Conservation (phyloP, 176 grass and related monocot species). For the Dendrocalamus sinicus region DNA sequence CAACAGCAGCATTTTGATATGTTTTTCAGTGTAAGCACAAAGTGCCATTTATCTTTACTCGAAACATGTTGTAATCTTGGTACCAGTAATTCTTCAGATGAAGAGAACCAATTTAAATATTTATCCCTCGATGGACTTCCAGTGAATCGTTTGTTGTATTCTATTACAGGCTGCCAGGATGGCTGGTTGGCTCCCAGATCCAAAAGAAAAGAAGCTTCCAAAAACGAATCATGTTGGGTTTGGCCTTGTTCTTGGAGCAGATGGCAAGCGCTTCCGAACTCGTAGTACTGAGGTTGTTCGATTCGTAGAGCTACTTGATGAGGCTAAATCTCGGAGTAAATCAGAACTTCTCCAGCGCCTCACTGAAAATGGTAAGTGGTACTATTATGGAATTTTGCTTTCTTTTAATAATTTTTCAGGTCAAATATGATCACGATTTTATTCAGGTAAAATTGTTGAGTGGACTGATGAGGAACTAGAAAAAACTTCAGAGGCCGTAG, state of each 20-base stretch:
- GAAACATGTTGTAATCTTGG: constrained; percentile 11
- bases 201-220: constrained; percentile 68
- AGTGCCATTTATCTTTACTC: constrained; percentile 10
- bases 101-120: constrained; percentile 1
- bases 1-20: constrained; percentile 97
- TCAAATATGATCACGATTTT: constrained; percentile 48
- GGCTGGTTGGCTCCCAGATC: constrained; percentile 74
- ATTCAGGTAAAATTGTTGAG: constrained; percentile 67
- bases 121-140: not conserved
- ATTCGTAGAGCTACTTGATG: constrained; percentile 88
- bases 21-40: constrained; percentile 77
- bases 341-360: constrained; percentile 73
- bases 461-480: constrained; percentile 94
- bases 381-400: constrained; percentile 26
- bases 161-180: constrained; percentile 72
- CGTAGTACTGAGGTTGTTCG: constrained; percentile 86
- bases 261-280: constrained; percentile 89
- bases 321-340: constrained; percentile 86
- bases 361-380: constrained; percentile 66
- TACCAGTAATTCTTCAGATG: not conserved
- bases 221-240: constrained; percentile 89
- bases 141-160: constrained; percentile 7
- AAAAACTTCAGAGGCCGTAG: constrained; percentile 87
- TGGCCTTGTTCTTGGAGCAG: constrained; percentile 93
- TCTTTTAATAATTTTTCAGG: constrained; percentile 1